phyloP scores from a whole-genome alignment of 495 filamentous ascomycete species.

The Oidiodendron maius region DNA sequence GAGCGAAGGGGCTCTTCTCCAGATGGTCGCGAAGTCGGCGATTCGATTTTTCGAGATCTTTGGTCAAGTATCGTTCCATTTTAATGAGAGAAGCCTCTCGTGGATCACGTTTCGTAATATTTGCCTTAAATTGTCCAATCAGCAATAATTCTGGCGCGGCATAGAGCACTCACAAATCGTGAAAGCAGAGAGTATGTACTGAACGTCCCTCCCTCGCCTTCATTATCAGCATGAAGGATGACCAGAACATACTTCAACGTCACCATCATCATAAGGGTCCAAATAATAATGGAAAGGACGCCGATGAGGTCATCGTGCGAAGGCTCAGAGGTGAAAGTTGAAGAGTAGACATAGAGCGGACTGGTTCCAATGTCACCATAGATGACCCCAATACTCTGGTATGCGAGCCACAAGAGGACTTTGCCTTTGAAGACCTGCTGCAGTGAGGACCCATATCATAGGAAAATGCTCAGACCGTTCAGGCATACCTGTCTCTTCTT shows the following conservation, averaged over 20 bases:
- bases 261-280: conserved; percentile 67
- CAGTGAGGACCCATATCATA: background rate
- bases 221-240: conserved; percentile 62
- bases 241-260: conserved; percentile 69
- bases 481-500: conserved; percentile 17
- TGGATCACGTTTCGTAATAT: conserved; percentile 18
- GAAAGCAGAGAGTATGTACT: conserved; percentile 62
- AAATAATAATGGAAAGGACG: conserved; percentile 64
- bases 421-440: conserved; percentile 35
- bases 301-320: conserved; percentile 57
- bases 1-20: conserved; percentile 48
- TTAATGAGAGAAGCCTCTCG: conserved; percentile 27
- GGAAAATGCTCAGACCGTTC: background rate
- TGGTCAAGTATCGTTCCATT: conserved; percentile 51
- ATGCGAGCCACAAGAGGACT: conserved; percentile 50
- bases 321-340: conserved; percentile 54
- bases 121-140: conserved; percentile 22
- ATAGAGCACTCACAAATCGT: conserved; percentile 39
- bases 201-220: conserved; percentile 73
- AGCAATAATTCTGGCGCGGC: background rate
- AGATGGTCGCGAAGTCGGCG: conserved; percentile 44
- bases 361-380: conserved; percentile 74
- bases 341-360: conserved; percentile 68
- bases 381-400: conserved; percentile 65
- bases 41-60: conserved; percentile 45